Evolutionary conservation across 2,329 filamentous ascomycete genomes (phyloP).

Genomic region (Alternaria postmessia): DNA sequence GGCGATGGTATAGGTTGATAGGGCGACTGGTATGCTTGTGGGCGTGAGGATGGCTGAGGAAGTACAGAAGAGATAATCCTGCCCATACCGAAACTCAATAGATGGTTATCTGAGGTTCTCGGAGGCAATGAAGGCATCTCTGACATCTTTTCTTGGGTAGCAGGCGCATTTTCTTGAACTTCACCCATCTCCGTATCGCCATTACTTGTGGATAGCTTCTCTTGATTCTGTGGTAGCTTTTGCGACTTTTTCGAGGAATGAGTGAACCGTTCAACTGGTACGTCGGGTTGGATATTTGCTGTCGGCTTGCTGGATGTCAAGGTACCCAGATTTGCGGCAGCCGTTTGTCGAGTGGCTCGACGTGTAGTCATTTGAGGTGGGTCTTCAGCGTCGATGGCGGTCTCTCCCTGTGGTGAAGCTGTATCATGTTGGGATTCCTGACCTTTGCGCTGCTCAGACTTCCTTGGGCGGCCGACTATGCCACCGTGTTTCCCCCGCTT

Average conservation of each 20-base stretch:
- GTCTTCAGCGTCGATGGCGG: not conserved
- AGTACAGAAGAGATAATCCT: not conserved
- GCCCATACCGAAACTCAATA: not conserved
- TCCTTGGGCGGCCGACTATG: constrained; percentile 26
- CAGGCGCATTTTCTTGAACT: not conserved
- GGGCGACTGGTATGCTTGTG: not conserved
- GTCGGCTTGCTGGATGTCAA: not conserved
- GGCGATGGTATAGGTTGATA: not conserved
- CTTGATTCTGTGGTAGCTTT: not conserved
- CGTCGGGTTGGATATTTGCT: not conserved
- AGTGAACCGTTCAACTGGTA: not conserved
- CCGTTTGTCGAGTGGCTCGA: constrained; percentile 24
- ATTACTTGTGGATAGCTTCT: not conserved
- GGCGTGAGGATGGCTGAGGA: not conserved
- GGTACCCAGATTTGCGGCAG: not conserved
- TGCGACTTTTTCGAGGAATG: not conserved
- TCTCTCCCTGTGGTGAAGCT: not conserved
- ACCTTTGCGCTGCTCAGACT: constrained; percentile 12
- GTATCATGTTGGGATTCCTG: not conserved
- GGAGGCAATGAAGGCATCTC: too few species aligned
- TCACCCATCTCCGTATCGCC: not conserved
- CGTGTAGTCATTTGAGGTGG: constrained; percentile 19
- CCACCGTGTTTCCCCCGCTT: constrained; percentile 27
- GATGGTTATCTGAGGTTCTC: not conserved
- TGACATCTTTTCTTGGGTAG: not conserved